Conservation (phyloP, 208 protist genomes). For the Trypanosoma vivax region DNA sequence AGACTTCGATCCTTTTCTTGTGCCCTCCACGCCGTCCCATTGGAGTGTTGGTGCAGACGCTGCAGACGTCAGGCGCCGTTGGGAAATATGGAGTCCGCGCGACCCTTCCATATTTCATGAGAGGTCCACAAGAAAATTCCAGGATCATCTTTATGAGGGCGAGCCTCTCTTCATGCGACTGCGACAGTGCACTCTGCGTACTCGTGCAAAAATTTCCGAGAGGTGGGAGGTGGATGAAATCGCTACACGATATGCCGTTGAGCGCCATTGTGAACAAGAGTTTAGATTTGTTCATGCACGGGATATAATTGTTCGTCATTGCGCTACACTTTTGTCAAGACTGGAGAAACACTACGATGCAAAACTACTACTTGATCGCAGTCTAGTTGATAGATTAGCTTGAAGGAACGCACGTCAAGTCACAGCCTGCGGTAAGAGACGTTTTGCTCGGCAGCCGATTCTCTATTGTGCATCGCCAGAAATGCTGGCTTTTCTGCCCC, state of each 20-base stretch:
- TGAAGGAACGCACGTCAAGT: background rate
- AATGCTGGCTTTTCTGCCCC: no score
- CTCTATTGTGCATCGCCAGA: no score
- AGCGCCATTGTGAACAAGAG: slow-evolving; percentile 35
- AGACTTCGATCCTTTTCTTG: slow-evolving; percentile 37
- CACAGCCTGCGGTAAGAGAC: no score
- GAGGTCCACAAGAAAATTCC: slow-evolving; percentile 68
- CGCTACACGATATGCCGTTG: slow-evolving; percentile 39
- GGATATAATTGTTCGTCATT: slow-evolving; percentile 25
- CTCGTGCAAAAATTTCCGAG: slow-evolving; percentile 33
- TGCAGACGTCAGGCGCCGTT: slow-evolving; percentile 50
- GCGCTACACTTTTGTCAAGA: slow-evolving; percentile 32
- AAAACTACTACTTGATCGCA: slow-evolving; percentile 24
- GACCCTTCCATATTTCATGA: slow-evolving; percentile 77
- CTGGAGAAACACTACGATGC: slow-evolving; percentile 65
- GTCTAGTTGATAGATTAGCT: background rate
- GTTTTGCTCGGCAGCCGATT: no score
- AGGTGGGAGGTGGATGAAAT: slow-evolving; percentile 75
- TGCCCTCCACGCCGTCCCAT: slow-evolving; percentile 54
- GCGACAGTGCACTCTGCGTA: slow-evolving; percentile 24
- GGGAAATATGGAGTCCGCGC: slow-evolving; percentile 78
- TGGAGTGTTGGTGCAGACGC: slow-evolving; percentile 65
- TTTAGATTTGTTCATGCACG: slow-evolving; percentile 42
- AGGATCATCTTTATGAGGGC: slow-evolving; percentile 83
- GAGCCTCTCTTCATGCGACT: slow-evolving; percentile 83